Evolutionary conservation across 495 filamentous ascomycete species (phyloP).

Genomic region (Amphirosellinia nigrospora): DNA sequence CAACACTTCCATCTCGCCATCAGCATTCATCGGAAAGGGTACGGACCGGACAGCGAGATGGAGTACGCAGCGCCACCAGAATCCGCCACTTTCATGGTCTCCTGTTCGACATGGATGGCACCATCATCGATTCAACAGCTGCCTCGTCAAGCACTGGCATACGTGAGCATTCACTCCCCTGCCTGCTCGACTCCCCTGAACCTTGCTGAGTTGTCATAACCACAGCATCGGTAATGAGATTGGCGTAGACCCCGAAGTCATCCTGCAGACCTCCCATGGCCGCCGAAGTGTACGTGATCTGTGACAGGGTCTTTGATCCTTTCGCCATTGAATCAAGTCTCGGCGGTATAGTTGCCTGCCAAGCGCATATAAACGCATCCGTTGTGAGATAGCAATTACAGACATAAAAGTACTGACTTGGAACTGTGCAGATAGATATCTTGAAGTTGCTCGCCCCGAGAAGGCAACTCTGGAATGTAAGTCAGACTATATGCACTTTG

Average conservation of each 20-base stretch:
- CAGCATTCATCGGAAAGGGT: background rate
- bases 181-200: background rate
- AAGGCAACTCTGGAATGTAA: conserved; percentile 92
- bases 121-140: conserved; percentile 77
- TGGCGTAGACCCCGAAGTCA: conserved; percentile 78
- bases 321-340: background rate
- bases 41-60: conserved; percentile 28
- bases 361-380: background rate
- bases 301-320: background rate
- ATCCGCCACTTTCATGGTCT: conserved; percentile 69
- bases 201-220: conserved; percentile 7
- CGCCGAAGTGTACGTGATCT: conserved; percentile 83
- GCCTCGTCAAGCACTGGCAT: conserved; percentile 93
- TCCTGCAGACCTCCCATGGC: conserved; percentile 88
- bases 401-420: background rate
- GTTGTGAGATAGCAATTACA: background rate
- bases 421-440: conserved; percentile 22
- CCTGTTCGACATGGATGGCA: conserved; percentile 92
- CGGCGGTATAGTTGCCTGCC: background rate
- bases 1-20: background rate
- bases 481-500: conserved; percentile 40
- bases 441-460: conserved; percentile 69
- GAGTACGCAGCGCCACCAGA: conserved; percentile 66
- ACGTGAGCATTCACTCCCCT: conserved; percentile 58
- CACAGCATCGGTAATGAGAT: conserved; percentile 80